Evolutionary conservation across 2,329 filamentous ascomycete genomes (phyloP).

Genomic region (Niveomyces coronatus): DNA sequence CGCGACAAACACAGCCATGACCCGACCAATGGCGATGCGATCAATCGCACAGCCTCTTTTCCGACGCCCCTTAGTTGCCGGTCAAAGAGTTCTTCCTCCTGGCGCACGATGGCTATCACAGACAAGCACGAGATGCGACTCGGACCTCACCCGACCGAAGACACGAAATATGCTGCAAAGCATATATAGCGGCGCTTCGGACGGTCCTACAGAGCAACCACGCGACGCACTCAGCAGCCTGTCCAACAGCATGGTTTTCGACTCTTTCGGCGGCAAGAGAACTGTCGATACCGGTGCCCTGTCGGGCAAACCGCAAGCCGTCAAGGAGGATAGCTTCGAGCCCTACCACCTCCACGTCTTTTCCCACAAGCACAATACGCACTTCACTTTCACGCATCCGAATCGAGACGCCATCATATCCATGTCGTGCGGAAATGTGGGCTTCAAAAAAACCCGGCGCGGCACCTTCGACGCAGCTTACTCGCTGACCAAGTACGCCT

Average conservation of each 20-base stretch:
- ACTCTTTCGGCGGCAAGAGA: conserved; percentile 23
- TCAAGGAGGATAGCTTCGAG: conserved; percentile 34
- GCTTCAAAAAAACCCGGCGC: conserved; percentile 75
- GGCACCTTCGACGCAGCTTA: conserved; percentile 86
- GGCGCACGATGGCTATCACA: conserved; percentile 29
- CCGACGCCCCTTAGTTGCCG: conserved; percentile 15
- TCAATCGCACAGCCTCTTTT: conserved; percentile 30
- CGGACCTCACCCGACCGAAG: conserved; percentile 15
- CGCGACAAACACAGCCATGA: conserved; percentile 26
- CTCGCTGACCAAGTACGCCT: conserved; percentile 74
- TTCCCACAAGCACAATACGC: conserved; percentile 86
- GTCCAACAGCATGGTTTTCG: conserved; percentile 29
- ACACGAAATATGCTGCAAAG: conserved; percentile 23
- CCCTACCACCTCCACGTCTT: conserved; percentile 84
- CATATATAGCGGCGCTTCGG: conserved; percentile 22
- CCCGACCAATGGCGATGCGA: conserved; percentile 31
- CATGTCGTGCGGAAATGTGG: conserved; percentile 75
- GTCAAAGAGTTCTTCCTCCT: conserved; percentile 14
- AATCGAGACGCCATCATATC: conserved; percentile 71
- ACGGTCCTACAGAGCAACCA: conserved; percentile 11
- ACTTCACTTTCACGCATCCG: conserved; percentile 81
- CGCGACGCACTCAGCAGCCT: conserved; percentile 24
- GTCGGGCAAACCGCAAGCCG: conserved; percentile 16
- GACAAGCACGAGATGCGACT: conserved; percentile 20
- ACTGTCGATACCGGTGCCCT: conserved; percentile 24